Evolutionary conservation across 192 early-diverging fungal species (phyloP).

Genomic region (Entomortierella chlamydospora): DNA sequence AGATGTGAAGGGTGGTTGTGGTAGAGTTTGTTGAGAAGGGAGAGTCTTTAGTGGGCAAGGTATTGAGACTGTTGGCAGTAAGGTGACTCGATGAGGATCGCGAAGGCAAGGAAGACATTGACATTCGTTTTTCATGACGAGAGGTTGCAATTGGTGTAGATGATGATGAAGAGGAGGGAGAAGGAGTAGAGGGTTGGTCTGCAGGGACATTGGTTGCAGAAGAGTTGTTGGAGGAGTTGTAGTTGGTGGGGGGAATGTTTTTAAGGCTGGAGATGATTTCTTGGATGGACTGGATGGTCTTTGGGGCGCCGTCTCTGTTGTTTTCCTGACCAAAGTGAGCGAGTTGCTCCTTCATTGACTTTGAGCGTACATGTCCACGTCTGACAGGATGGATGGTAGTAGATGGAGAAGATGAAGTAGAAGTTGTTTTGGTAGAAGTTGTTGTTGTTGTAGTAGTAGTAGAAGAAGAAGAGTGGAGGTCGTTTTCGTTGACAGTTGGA

Average conservation of each 20-base stretch:
- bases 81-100: constrained; percentile 21
- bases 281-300: constrained; percentile 63
- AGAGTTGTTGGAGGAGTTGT: not conserved
- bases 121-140: constrained; percentile 49
- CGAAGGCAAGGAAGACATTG: constrained; percentile 48
- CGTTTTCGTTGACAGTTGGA: constrained; percentile 47
- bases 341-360: constrained; percentile 51
- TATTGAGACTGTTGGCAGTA: constrained; percentile 1
- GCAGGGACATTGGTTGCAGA: not conserved
- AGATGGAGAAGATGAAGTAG: not conserved
- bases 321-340: constrained; percentile 48
- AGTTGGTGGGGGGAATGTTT: constrained; percentile 51
- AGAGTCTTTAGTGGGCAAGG: constrained; percentile 17
- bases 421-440: not conserved
- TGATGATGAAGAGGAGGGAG: too few species aligned
- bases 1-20: constrained; percentile 47
- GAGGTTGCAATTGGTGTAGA: constrained; percentile 4
- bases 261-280: constrained; percentile 69
- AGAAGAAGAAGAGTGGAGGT: not conserved
- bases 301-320: constrained; percentile 45
- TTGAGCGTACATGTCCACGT: constrained; percentile 32
- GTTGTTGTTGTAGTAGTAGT: not conserved
- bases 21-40: not conserved
- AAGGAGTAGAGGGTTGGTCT: too few species aligned
- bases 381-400: not conserved